phyloP scores from a whole-genome alignment of 331 rosid genomes.

The Rhamnella rubrinervis region DNA sequence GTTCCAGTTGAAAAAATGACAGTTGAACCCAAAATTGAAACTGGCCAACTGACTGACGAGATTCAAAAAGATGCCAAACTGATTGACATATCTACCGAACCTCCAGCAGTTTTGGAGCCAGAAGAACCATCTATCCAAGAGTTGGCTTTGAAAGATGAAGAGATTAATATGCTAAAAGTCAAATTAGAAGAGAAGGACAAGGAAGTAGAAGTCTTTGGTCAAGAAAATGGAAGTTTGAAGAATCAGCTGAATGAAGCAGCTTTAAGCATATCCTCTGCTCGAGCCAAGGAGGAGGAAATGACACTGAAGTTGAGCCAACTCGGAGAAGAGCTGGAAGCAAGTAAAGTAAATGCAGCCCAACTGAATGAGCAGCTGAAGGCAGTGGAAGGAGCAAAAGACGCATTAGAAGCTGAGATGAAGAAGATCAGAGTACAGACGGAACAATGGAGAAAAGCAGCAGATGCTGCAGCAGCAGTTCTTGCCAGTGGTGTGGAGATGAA shows the following conservation, averaged over 20 bases:
- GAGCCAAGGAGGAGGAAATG: conserved; percentile 52
- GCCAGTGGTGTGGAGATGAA: conserved; percentile 65
- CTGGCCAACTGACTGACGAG: conserved; percentile 27
- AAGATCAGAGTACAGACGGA: conserved; percentile 82
- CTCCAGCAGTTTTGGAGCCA: conserved; percentile 29
- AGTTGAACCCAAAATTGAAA: conserved; percentile 28
- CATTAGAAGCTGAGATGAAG: conserved; percentile 73
- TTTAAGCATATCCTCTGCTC: conserved; percentile 39
- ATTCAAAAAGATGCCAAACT: conserved; percentile 42
- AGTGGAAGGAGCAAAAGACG: conserved; percentile 58
- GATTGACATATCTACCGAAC: conserved; percentile 28
- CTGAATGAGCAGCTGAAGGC: conserved; percentile 53
- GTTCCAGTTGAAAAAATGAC: conserved; percentile 57
- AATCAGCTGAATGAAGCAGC: conserved; percentile 49
- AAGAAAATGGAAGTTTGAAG: conserved; percentile 49
- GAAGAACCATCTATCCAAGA: conserved; percentile 46
- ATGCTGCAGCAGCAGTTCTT: conserved; percentile 88
- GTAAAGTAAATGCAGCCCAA: conserved; percentile 35
- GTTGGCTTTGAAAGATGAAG: conserved; percentile 41
- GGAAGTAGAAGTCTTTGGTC: conserved; percentile 35
- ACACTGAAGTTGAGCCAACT: conserved; percentile 36
- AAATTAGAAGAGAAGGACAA: conserved; percentile 57
- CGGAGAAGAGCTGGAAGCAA: conserved; percentile 53
- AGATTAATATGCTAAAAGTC: conserved; percentile 40
- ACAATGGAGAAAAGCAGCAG: conserved; percentile 92